Evolutionary conservation across 2,329 filamentous ascomycete species (phyloP), one percentile per base, ranked within the genome.

Genomic region (Scedosporium boydii): DNA sequence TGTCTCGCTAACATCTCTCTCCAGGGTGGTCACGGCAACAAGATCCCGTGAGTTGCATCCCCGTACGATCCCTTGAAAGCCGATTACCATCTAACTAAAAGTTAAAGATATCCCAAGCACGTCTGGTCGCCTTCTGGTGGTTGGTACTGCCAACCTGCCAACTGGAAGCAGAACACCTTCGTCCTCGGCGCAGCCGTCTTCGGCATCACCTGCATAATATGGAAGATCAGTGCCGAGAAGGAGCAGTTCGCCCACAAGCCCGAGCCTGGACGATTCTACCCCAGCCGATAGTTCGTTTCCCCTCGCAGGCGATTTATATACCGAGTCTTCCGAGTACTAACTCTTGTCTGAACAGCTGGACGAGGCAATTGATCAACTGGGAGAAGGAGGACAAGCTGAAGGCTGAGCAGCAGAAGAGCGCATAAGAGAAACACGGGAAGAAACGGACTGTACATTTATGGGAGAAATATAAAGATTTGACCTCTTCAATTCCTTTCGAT

Each of bases 91-190:
- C 59, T 58, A 44, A 58, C 65, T 65, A 67, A 67, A 62, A 63
- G 58, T 58, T 60, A 27, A 70, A 96, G 91, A 73, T 96, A 96
- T 79, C 93, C 92, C 76, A 97, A 96, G 83, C 93, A 99, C 83
- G 91, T 99, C 83, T 99, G 95, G 95, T 98, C 95, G 72, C 95
- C 95, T 65, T 83, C 93, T 67, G 95, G 95, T 83, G 95, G 95
- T 78, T 99, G 95, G 95, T 99, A 99, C 78, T 80, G 88, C 62
- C 93, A 96, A 75, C 95, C 95, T 61, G 82, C 84, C 68, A 99
- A 99, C 83, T 99, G 95, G 95, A 95, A 89, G 76, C 79, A 80
- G 71, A 99, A 99, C 81, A 99, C 95, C 4, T 82, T 88, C 62
- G 81, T 95, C 68, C 86, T 92, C 73, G 84, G 84, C 64, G 82